These are phyloP conservation scores for Chaetomiaceae sp. DNA, from an alignment of 2,329 filamentous ascomycete genomes.

Conservation along the genomic window DNA sequence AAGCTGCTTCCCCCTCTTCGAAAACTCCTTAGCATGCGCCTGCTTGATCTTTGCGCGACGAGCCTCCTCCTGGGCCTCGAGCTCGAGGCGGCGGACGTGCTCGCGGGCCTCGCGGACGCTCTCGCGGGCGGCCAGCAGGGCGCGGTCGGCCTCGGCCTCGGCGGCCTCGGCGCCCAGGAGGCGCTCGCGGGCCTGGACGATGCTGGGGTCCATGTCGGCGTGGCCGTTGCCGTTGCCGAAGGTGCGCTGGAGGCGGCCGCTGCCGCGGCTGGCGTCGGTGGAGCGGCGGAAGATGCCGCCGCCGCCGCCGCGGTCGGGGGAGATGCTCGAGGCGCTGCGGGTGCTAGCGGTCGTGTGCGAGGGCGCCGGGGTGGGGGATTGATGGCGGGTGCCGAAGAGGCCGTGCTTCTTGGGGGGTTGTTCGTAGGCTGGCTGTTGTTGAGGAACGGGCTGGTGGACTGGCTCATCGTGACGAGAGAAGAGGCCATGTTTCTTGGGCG, in stretches of 20 bases:
- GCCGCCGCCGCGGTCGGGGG: constrained; percentile 21
- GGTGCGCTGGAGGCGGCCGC: constrained; percentile 41
- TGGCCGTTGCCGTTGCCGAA: constrained; percentile 40
- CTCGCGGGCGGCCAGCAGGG: constrained; percentile 51
- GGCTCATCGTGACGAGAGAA: constrained; percentile 16
- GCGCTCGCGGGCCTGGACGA: constrained; percentile 56
- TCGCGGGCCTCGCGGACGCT: constrained; percentile 60
- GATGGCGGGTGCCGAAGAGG: constrained; percentile 14
- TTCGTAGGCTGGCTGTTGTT: constrained; percentile 11
- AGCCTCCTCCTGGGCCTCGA: constrained; percentile 62
- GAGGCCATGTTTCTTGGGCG: constrained; percentile 21
- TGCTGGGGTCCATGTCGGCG: constrained; percentile 55
- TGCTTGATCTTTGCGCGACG: constrained; percentile 64
- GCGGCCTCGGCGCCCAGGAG: constrained; percentile 59
- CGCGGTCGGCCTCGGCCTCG: constrained; percentile 62
- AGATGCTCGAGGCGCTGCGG: constrained; percentile 17
- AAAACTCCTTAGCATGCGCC: constrained; percentile 59
- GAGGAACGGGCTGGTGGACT: constrained; percentile 21
- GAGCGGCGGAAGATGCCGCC: constrained; percentile 29
- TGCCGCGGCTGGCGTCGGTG: constrained; percentile 28
- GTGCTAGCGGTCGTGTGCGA: constrained; percentile 25
- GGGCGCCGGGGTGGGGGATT: constrained; percentile 28
- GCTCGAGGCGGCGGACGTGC: constrained; percentile 58
- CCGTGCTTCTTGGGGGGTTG: constrained; percentile 25
- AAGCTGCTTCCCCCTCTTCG: constrained; percentile 65